phyloP scores from a whole-genome alignment of 306 rosid species.

The Lagenaria siceraria region DNA sequence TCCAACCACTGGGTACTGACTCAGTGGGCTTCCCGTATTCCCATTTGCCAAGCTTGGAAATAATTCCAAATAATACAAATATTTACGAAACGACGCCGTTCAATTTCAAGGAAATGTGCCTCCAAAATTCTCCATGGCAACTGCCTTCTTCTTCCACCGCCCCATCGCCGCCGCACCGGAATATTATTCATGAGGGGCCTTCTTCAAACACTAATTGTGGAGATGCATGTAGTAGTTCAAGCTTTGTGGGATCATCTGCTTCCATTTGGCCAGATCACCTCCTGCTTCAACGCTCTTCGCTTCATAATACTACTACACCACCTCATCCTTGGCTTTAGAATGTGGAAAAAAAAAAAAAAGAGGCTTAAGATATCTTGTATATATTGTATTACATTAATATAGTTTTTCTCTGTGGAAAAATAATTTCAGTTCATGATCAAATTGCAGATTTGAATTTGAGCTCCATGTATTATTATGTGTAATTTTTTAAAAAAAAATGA shows the following conservation, averaged over 20 bases:
- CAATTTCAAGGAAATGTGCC: neutral
- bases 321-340: too few relatives aligned
- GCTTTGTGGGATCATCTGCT: slow-evolving; percentile 23
- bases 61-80: slow-evolving; percentile 1
- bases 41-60: slow-evolving; percentile 34
- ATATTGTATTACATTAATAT: too few relatives aligned
- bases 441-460: too few relatives aligned
- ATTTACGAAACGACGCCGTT: neutral
- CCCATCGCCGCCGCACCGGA: slow-evolving; percentile 23
- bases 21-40: slow-evolving; percentile 18
- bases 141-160: slow-evolving; percentile 31
- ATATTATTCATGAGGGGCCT: neutral
- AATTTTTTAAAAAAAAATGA: too few relatives aligned
- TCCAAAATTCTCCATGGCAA: slow-evolving; percentile 30
- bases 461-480: too few relatives aligned
- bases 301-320: slow-evolving; percentile 20
- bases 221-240: slow-evolving; percentile 30
- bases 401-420: too few relatives aligned
- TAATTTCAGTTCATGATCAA: too few relatives aligned
- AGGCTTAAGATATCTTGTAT: too few relatives aligned
- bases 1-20: slow-evolving; percentile 8
- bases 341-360: too few relatives aligned
- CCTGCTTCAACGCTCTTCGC: slow-evolving; percentile 41
- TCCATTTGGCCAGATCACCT: slow-evolving; percentile 42
- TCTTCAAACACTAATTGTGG: slow-evolving; percentile 20